phyloP scores from a whole-genome alignment of 75 land plant species.

The Picea sitchensis region DNA sequence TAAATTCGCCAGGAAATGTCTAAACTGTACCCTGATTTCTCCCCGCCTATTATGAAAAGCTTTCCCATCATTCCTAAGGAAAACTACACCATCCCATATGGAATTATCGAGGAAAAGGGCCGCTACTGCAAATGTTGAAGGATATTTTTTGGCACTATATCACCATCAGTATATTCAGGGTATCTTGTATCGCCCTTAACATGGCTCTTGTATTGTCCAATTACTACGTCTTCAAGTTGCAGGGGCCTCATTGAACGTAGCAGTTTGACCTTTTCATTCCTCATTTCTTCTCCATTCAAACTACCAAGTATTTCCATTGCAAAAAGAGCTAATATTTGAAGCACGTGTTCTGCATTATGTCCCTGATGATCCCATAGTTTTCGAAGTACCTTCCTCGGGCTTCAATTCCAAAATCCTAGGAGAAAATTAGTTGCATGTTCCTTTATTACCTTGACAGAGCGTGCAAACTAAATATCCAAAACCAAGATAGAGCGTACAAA shows the following conservation, averaged over 20 bases:
- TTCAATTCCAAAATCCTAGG: slow-evolving; percentile 97
- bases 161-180: slow-evolving; percentile 32
- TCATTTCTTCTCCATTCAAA: slow-evolving; percentile 86
- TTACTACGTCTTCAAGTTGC: too few relatives aligned
- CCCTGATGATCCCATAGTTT: too few relatives aligned
- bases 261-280: slow-evolving; percentile 98
- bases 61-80: slow-evolving; percentile 97
- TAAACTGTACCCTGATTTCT: neutral
- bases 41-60: slow-evolving; percentile 75
- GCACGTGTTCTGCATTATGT: slow-evolving; percentile 76
- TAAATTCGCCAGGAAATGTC: too few relatives aligned
- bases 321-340: slow-evolving; percentile 84
- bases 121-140: slow-evolving; percentile 97
- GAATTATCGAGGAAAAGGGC: slow-evolving; percentile 95
- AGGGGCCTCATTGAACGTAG: slow-evolving; percentile 71
- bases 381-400: slow-evolving; percentile 53
- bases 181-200: too few relatives aligned
- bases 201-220: too few relatives aligned
- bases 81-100: slow-evolving; percentile 97
- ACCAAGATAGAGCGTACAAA: too few relatives aligned
- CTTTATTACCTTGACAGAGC: slow-evolving; percentile 78
- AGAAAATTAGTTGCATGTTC: slow-evolving; percentile 89
- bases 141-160: slow-evolving; percentile 84
- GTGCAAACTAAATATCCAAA: too few relatives aligned
- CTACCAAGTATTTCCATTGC: slow-evolving; percentile 98